Base-by-base conservation (phyloP, 352 stramenopile species). In the Globisporangium orthogonon region DNA sequence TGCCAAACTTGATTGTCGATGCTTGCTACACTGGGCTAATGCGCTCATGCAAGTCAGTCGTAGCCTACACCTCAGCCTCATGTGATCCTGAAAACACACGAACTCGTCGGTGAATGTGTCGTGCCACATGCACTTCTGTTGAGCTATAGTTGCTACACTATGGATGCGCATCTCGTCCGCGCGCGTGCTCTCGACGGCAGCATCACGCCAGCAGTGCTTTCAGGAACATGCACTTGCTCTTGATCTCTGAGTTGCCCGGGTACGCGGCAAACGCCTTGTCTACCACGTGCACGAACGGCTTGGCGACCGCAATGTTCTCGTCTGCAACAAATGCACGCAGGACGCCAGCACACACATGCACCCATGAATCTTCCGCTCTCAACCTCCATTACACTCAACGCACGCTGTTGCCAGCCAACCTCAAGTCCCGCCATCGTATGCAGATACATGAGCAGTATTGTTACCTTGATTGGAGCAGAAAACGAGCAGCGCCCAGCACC, bases 401-500 rank as follows among this genome's bases (percentile, higher is more conserved):
- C 7, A 40, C 7, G 35, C 35, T 40, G 35, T 14, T 40, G 7
- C 33, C 7, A 14, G 35, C 14, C 35, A 40, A 11, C 35, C 35
- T 7, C 7, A 40, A 40, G 23, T 23, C 23, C 23, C 23, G 23
- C 23, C 23, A 23, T 23, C 23, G 23, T 23, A 23, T 23, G 23
- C 23, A 23, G 23, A 23, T 23, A 23, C 23, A 23, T 23, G 23
- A 23, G 23, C 23, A 23, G 23, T 23, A 23, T 23, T 23, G 23
- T 30, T 58, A 85, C 78, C 77, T 54, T 86, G 79, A 57, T 92
- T 92, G 13, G 82, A 78, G 69, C 82, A 92, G 54, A 87, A 92
- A 49, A 92, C 82, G 10, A 92, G 66, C 40, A 92, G 67, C 1
- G 82, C 77, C 79, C 82, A 92, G 37, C 68, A 87, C 14, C 76